phyloP scores from a whole-genome alignment of 176 grass and related monocot species.

The Lolium multiflorum region DNA sequence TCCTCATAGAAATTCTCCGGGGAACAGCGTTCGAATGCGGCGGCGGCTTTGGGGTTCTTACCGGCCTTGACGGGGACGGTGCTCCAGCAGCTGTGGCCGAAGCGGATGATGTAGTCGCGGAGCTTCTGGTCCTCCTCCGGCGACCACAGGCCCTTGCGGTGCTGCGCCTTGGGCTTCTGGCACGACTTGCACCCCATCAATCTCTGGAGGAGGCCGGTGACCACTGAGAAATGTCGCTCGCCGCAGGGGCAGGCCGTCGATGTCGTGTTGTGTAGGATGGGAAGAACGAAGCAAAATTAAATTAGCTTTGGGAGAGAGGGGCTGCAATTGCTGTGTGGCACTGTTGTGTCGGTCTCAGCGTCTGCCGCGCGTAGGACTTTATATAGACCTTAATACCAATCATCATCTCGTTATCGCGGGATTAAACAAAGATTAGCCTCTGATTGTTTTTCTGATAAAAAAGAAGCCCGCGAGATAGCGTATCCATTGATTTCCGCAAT shows the following conservation, averaged over 20 bases:
- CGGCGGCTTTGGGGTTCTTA: constrained; percentile 34
- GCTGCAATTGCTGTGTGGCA: background rate
- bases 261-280: background rate
- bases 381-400: constrained; percentile 14
- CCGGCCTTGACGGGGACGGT: constrained; percentile 74
- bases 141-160: constrained; percentile 93
- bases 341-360: constrained; percentile 58
- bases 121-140: constrained; percentile 91
- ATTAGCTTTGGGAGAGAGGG: background rate
- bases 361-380: constrained; percentile 41
- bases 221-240: background rate
- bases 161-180: constrained; percentile 80
- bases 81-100: constrained; percentile 92
- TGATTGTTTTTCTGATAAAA: background rate
- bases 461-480: background rate
- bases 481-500: constrained; percentile 1
- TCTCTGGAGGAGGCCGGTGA: background rate
- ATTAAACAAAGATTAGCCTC: constrained; percentile 25
- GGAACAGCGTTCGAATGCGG: background rate
- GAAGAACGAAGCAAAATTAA: background rate
- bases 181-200: constrained; percentile 81
- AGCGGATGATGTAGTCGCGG: constrained; percentile 74
- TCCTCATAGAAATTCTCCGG: background rate
- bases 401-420: background rate
- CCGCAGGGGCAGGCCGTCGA: background rate